Conservation (phyloP, 2,329 filamentous ascomycete species). For the Blastomyces silverae region DNA sequence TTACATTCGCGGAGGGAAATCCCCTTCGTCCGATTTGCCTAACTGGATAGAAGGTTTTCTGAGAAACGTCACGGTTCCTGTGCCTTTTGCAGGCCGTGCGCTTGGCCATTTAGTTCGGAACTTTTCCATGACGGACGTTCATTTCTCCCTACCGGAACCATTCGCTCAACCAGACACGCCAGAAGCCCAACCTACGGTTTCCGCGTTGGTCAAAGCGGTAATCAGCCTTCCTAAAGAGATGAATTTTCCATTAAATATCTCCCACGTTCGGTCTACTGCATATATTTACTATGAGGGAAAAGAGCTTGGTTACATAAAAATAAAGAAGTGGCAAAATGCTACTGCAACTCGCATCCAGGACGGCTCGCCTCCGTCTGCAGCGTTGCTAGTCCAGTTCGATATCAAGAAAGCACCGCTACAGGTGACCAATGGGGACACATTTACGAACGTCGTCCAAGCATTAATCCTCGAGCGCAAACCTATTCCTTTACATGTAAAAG, state of each 20-base stretch:
- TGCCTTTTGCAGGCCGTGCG: slow-evolving; percentile 74
- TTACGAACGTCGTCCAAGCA: slow-evolving; percentile 72
- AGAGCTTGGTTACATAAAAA: slow-evolving; percentile 72
- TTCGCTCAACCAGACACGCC: slow-evolving; percentile 68
- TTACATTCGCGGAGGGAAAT: slow-evolving; percentile 71
- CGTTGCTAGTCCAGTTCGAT: slow-evolving; percentile 65
- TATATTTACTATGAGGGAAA: slow-evolving; percentile 71
- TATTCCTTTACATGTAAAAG: slow-evolving; percentile 67
- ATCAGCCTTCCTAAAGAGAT: slow-evolving; percentile 76
- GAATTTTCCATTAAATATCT: slow-evolving; percentile 76
- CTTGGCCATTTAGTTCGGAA: slow-evolving; percentile 80
- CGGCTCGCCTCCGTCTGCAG: slow-evolving; percentile 51
- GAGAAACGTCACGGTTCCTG: slow-evolving; percentile 70
- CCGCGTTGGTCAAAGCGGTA: slow-evolving; percentile 72
- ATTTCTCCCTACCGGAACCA: slow-evolving; percentile 77
- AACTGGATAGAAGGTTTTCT: slow-evolving; percentile 76
- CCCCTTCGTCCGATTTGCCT: slow-evolving; percentile 61
- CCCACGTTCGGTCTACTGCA: slow-evolving; percentile 65
- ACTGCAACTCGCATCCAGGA: slow-evolving; percentile 65
- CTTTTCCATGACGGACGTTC: slow-evolving; percentile 76
- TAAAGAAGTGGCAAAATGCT: slow-evolving; percentile 75
- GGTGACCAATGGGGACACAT: slow-evolving; percentile 71
- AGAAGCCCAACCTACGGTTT: slow-evolving; percentile 68
- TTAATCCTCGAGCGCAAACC: slow-evolving; percentile 66
- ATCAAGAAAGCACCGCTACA: slow-evolving; percentile 74